Percentiles rank a stretch among this genome's conserved stretches.
Evolutionary conservation across 2,329 filamentous ascomycete genomes (phyloP).

Genomic region (Rutstroemia sp.): DNA sequence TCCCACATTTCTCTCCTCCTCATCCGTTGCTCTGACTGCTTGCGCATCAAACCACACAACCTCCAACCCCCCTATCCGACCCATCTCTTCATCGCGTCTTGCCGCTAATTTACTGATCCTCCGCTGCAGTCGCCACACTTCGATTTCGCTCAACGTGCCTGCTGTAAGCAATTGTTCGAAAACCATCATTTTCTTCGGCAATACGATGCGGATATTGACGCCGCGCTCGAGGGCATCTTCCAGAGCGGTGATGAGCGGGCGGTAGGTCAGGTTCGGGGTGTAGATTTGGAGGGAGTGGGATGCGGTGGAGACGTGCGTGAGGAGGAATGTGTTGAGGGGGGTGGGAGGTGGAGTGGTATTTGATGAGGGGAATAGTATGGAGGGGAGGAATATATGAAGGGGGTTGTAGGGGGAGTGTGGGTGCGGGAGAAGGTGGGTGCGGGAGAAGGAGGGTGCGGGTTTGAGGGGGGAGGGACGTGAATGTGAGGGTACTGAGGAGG

Average conservation of each 20-base stretch:
- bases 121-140: constrained; percentile 44
- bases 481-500: constrained; percentile 7
- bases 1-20: constrained; percentile 13
- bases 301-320: constrained; percentile 9
- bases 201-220: constrained; percentile 60
- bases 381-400: constrained; percentile 8
- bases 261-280: constrained; percentile 70
- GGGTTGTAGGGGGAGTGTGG: constrained; percentile 10
- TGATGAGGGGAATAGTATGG: constrained; percentile 44
- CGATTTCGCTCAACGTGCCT: constrained; percentile 63
- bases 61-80: constrained; percentile 18
- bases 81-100: not conserved
- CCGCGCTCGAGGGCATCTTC: constrained; percentile 55
- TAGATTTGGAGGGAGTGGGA: constrained; percentile 61
- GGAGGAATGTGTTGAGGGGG: constrained; percentile 36
- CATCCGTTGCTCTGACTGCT: constrained; percentile 12
- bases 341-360: constrained; percentile 60
- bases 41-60: constrained; percentile 25
- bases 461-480: not conserved
- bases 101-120: no score
- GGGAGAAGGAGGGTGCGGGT: constrained; percentile 7
- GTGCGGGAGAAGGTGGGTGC: constrained; percentile 12
- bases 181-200: constrained; percentile 64
- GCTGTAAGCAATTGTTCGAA: constrained; percentile 76
- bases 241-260: constrained; percentile 54